phyloP scores from a whole-genome alignment of 2,329 filamentous ascomycete genomes.

The Ophiostoma tasmaniense region DNA sequence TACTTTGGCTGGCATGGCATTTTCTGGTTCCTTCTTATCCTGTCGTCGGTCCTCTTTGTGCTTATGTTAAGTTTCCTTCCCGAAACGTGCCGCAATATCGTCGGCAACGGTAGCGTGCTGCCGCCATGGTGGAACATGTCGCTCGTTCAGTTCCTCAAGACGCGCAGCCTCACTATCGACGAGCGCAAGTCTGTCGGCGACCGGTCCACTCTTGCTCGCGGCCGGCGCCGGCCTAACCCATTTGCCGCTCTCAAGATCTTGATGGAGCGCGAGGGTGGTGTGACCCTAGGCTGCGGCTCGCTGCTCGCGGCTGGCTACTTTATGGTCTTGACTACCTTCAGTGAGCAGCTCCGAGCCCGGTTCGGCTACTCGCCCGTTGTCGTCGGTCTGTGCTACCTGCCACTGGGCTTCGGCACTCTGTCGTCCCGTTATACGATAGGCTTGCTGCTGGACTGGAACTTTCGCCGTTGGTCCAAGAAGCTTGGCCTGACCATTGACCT shows the following conservation, averaged over 20 bases:
- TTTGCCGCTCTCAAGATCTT: conserved; percentile 73
- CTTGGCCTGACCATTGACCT: conserved; percentile 34
- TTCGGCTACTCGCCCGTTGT: conserved; percentile 52
- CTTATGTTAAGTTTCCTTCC: conserved; percentile 44
- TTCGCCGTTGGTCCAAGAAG: conserved; percentile 43
- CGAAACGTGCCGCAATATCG: conserved; percentile 43
- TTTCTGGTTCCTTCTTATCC: conserved; percentile 54
- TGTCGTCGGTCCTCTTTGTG: conserved; percentile 32
- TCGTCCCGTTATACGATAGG: conserved; percentile 40
- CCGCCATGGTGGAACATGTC: conserved; percentile 17
- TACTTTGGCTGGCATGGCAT: conserved; percentile 51
- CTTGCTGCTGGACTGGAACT: conserved; percentile 58
- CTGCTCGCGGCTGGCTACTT: conserved; percentile 44
- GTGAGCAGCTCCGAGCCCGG: conserved; percentile 30
- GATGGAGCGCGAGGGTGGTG: conserved; percentile 67
- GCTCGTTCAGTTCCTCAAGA: conserved; percentile 15
- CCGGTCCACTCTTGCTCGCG: conserved; percentile 13
- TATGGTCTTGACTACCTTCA: conserved; percentile 38
- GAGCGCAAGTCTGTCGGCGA: conserved; percentile 7
- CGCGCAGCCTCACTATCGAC: conserved; percentile 8
- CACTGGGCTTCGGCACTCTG: conserved; percentile 42
- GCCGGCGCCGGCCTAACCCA: conserved; percentile 51
- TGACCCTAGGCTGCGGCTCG: conserved; percentile 37
- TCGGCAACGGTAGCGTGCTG: conserved; percentile 38
- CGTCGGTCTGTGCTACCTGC: conserved; percentile 46